Evolutionary conservation across 164 flowering plant species (phyloP).

Genomic region (Taxillus chinensis): DNA sequence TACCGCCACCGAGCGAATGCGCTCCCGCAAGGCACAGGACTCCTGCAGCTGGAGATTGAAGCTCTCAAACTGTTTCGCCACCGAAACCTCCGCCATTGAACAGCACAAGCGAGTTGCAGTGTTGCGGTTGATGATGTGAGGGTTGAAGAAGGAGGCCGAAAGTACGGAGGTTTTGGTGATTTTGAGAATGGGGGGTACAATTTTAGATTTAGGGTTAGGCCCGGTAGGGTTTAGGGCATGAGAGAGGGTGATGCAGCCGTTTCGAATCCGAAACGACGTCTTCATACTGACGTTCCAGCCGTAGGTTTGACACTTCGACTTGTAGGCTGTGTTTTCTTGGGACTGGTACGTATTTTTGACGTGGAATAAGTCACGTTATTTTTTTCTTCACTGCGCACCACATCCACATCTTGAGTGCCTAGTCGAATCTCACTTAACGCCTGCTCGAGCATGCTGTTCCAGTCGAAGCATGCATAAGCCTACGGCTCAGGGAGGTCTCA

Average conservation of each 20-base stretch:
- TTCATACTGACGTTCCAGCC: neutral
- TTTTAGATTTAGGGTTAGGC: neutral
- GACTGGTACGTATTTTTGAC: neutral
- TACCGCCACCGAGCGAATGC: slow-evolving; percentile 46
- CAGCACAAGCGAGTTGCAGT: slow-evolving; percentile 8
- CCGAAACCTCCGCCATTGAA: slow-evolving; percentile 27
- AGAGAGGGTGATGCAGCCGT: neutral
- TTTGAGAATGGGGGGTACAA: neutral
- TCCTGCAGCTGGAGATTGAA: slow-evolving; percentile 61
- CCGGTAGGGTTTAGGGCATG: neutral
- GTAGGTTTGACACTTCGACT: too few relatives aligned
- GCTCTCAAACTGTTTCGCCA: slow-evolving; percentile 72
- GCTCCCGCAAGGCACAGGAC: slow-evolving; percentile 59
- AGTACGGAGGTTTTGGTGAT: neutral
- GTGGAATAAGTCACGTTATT: neutral
- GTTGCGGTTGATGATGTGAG: neutral
- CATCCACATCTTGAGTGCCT: too few relatives aligned
- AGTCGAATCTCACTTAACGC: too few relatives aligned
- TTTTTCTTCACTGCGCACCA: too few relatives aligned
- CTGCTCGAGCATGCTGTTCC: too few relatives aligned
- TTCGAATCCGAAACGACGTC: neutral
- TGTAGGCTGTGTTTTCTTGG: too few relatives aligned
- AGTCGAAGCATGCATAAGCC: too few relatives aligned
- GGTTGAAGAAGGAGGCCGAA: too few relatives aligned
- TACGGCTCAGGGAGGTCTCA: too few relatives aligned